A percentile compares a stretch with the other conserved stretches of the same genome.
phyloP scores from a whole-genome alignment of 805 yeast species.

The Spathaspora arborariae region DNA sequence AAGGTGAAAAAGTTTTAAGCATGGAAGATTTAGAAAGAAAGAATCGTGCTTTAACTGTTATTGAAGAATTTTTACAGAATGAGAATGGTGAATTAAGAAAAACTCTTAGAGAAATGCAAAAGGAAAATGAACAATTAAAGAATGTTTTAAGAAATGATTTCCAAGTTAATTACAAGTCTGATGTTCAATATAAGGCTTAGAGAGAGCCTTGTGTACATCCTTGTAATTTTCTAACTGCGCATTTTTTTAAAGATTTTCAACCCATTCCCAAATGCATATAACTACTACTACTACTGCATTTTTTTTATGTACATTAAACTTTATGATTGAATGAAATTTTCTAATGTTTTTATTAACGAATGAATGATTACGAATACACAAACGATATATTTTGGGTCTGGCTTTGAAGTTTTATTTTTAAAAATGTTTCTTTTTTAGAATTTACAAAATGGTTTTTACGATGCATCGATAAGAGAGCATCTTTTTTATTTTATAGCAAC shows the following conservation, averaged over 20 bases:
- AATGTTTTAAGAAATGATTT: constrained; percentile 8
- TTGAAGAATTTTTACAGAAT: constrained; percentile 7
- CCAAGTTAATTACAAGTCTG: constrained; percentile 7
- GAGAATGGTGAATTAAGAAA: constrained; percentile 8
- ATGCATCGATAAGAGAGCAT: background rate
- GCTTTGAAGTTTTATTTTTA: background rate
- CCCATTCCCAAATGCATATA: background rate
- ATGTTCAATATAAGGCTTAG: constrained; percentile 1
- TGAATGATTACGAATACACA: background rate
- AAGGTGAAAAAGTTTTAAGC: constrained; percentile 1
- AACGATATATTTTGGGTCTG: background rate
- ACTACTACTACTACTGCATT: background rate
- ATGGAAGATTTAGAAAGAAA: constrained; percentile 7
- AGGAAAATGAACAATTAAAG: constrained; percentile 7
- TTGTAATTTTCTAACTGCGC: background rate
- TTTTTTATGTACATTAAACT: background rate
- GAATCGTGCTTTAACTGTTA: constrained; percentile 7
- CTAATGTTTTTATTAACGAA: background rate
- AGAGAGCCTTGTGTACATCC: background rate
- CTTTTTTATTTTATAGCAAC: background rate
- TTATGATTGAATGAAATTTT: background rate
- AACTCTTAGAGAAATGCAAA: constrained; percentile 5
- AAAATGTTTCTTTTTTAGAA: background rate
- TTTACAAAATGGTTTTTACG: background rate
- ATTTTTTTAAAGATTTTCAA: background rate